These are phyloP conservation scores for Metschnikowia rubicola DNA, from an alignment of 805 yeast genomes.

Conservation along the genomic window DNA sequence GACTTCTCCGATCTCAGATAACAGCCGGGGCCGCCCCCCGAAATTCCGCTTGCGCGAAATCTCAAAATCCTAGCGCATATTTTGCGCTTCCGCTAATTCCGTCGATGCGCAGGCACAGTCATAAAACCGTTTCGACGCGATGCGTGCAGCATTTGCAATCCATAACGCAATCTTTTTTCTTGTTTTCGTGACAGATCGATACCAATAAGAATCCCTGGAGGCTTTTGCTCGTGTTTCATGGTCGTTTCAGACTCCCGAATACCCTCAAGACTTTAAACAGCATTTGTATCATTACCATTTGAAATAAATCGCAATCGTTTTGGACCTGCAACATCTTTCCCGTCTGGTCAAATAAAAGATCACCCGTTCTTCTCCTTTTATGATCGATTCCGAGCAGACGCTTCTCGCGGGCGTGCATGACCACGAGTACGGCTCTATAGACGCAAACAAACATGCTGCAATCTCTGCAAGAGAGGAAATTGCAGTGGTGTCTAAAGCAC, in stretches of 20 bases:
- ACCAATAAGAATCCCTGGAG: no score
- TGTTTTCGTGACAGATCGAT: no score
- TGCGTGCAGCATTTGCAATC: no score
- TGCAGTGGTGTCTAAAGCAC: conserved; percentile 15
- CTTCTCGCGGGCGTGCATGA: conserved; percentile 23
- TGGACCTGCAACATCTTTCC: background rate
- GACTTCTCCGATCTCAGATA: no score
- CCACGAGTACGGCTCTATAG: conserved; percentile 15
- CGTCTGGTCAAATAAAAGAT: background rate
- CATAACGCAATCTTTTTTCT: no score
- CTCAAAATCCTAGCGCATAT: background rate
- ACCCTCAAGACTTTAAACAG: no score
- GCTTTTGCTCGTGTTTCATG: no score
- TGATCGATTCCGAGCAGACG: conserved; percentile 22
- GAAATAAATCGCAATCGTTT: no score
- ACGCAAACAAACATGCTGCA: background rate
- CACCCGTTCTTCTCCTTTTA: background rate
- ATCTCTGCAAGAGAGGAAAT: conserved; percentile 1
- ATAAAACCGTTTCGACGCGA: no score
- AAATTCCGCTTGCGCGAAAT: background rate
- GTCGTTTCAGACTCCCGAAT: no score
- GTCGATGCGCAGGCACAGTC: background rate
- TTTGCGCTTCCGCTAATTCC: conserved; percentile 2
- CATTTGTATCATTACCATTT: no score
- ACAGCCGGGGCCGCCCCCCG: background rate